Evolutionary conservation across 257 asterid species (phyloP).

Genomic region (Gardenia jasminoides): DNA sequence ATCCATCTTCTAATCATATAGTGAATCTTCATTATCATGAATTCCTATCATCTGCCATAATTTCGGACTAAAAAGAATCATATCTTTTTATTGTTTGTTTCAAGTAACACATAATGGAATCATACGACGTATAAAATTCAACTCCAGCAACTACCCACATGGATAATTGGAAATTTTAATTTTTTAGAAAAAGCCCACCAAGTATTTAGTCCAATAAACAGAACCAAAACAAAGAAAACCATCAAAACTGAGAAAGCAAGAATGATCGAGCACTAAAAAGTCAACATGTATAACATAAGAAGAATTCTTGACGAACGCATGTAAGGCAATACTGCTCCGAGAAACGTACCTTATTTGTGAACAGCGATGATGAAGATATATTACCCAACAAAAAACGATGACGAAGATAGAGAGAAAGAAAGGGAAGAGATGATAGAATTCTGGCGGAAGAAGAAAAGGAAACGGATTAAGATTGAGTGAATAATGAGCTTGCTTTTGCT

Average conservation of each 20-base stretch:
- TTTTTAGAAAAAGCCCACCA: constrained; percentile 16
- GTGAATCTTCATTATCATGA: not conserved
- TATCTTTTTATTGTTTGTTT: not conserved
- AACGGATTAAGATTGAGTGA: constrained; percentile 24
- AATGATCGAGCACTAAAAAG: not conserved
- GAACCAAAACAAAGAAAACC: constrained; percentile 7
- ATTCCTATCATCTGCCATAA: not conserved
- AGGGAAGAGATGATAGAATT: not conserved
- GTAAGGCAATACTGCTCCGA: not conserved
- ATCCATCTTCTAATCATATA: not conserved
- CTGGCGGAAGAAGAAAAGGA: not conserved
- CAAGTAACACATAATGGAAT: not conserved
- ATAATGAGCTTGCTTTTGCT: constrained; percentile 29
- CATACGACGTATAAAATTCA: not conserved
- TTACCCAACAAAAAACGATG: constrained; percentile 9
- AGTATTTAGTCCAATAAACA: constrained; percentile 7
- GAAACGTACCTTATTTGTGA: constrained; percentile 24
- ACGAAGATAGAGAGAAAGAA: constrained; percentile 8
- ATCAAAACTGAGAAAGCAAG: constrained; percentile 13
- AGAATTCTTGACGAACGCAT: not conserved
- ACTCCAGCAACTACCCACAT: not conserved
- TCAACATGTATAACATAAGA: not conserved
- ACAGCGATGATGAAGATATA: not conserved
- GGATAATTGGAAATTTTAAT: not conserved
- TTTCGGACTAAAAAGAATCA: not conserved